Evolutionary conservation across 352 stramenopile genomes (phyloP), one percentile per base, ranked within the genome.

Genomic region (Aphanomyces astaci): DNA sequence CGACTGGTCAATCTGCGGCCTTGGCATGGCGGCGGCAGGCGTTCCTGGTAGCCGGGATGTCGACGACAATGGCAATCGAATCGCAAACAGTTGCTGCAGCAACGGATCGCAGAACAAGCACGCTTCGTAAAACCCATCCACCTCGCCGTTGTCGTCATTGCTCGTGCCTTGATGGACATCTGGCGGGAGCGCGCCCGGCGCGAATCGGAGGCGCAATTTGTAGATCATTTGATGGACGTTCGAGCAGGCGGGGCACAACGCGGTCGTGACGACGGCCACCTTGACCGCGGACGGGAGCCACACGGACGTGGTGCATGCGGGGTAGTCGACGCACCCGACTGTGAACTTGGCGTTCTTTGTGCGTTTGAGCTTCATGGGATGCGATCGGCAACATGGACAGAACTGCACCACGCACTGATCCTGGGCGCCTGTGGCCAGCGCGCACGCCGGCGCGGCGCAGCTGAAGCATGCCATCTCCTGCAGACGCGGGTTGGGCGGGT

Each of bases 381-480:
- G 30, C 19, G 7, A 28, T 17, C 24, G 39, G 36, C 62, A 68
- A 19, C 55, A 28, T 17, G 49, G 24, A 33, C 62, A 68, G n/a
- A 31, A 57, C 63, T 73, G 51, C 7, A 64, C 62, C 28, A 59
- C 49, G 51, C 10, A 39, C 19, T 66, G n/a, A 11, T 36, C 36
- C 19, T 51, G 22, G 7, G 53, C 17, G 3, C 55, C 45, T 22
- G 57, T 71, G 3, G 70, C 70, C 24, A 71, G 56, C n/a, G 70
- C 13, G 53, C 70, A 75, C 13, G 32, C 64, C 7, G 30, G 25
- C 13, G 45, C 55, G 4, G 33, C 48, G 30, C 70, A 75, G 19
- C 52, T 49, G 40, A 71, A 75, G 53, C 70, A 75, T 1, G 70
- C 36, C 54, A 75, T 71, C 19, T 63, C 52, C 11, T 70, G 49